Evolutionary conservation across 1,284 basidiomycete species (phyloP), one percentile per base, ranked within the genome.

Genomic region (Ceratobasidium sp.): DNA sequence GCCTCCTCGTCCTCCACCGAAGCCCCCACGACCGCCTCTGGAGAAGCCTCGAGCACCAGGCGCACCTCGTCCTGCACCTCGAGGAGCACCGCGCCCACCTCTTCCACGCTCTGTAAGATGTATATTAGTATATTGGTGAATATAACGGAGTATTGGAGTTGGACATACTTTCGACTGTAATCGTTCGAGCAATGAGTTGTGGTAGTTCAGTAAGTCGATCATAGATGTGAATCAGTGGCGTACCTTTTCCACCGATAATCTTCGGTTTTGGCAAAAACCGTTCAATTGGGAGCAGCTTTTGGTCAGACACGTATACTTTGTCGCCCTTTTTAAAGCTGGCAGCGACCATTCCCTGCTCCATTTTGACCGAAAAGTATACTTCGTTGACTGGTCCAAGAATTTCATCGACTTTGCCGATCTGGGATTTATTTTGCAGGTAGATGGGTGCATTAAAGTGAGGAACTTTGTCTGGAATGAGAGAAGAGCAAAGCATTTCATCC

Each of bases 361-460:
- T 98, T 84, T 99, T 99, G 77, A 99, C 87, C 3, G 96, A 98
- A 79, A 99, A 99, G 83, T 90, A 98, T 72, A 99, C 96, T 81
- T 99, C 95, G 81, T 99, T 99, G 81, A 99, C 97, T 10, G 97
- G 97, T 0, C 96, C 96, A 18, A 98, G 86, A 76, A 98, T 97
- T 81, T 98, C 96, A 82, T 98, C 96, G 45, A 98, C 92, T 82
- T 96, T 97, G 76, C 96, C 96, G 76, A 98, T 94, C 75, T 89
- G 88, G 9, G 96, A 95, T 84, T 98, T 99, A 84, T 99, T 99
- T 85, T 95, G 91, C 64, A 99, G 88, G 82, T 98, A 99, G 80
- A 99, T 97, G 69, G 97, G 97, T 0, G 97, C 97, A 81, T 99
- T 99, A 86, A 99, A 99, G 84, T 97, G 97, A 0, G 97, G 97